Evolutionary conservation across 2,329 filamentous ascomycete genomes (phyloP).

Genomic region (Drechslerella stenobrocha): DNA sequence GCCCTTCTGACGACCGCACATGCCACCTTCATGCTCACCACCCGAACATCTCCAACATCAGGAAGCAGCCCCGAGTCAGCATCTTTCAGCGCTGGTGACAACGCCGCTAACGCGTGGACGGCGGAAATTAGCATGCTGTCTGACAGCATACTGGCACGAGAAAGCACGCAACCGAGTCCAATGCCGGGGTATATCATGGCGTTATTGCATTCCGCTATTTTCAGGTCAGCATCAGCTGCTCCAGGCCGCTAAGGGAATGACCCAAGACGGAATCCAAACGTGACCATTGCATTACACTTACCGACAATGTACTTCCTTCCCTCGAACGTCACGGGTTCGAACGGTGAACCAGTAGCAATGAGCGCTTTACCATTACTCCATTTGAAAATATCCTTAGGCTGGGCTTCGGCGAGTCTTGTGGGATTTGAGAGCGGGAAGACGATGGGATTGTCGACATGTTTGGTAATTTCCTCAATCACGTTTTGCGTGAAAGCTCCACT

Average conservation of each 20-base stretch:
- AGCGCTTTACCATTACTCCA: slow-evolving; percentile 80
- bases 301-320: slow-evolving; percentile 63
- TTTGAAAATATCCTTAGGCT: slow-evolving; percentile 71
- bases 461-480: slow-evolving; percentile 73
- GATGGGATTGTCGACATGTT: slow-evolving; percentile 71
- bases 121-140: slow-evolving; percentile 82
- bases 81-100: slow-evolving; percentile 71
- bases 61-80: slow-evolving; percentile 70
- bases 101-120: slow-evolving; percentile 70
- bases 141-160: slow-evolving; percentile 67
- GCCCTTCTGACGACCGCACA: slow-evolving; percentile 73
- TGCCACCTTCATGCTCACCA: slow-evolving; percentile 77
- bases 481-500: slow-evolving; percentile 75
- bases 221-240: slow-evolving; percentile 26
- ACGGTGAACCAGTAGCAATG: slow-evolving; percentile 81
- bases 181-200: slow-evolving; percentile 83
- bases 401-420: slow-evolving; percentile 78
- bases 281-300: slow-evolving; percentile 53
- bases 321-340: slow-evolving; percentile 69
- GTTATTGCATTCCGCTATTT: slow-evolving; percentile 80
- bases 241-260: slow-evolving; percentile 58
- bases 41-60: slow-evolving; percentile 72
- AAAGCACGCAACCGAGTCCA: slow-evolving; percentile 75
- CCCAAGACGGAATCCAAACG: too few relatives aligned
- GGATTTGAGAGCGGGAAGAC: slow-evolving; percentile 84